These are phyloP conservation scores for Aspergillus bertholletiae DNA, from an alignment of 495 filamentous ascomycete genomes.

Conservation along the genomic window DNA sequence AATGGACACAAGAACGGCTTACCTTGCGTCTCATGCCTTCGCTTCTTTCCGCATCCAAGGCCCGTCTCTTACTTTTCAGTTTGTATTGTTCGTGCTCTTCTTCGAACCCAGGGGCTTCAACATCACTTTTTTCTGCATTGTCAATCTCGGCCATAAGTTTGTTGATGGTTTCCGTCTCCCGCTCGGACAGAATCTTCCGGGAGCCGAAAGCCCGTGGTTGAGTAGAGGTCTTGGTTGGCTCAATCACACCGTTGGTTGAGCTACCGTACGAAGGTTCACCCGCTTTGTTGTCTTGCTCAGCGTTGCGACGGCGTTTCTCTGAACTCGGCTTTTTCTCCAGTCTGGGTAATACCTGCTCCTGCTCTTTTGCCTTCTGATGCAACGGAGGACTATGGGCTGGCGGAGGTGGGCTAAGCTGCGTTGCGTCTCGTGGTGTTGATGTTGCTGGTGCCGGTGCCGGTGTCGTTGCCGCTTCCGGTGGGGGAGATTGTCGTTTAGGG, in stretches of 20 bases:
- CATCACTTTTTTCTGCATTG: slow-evolving; percentile 58
- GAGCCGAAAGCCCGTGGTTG: slow-evolving; percentile 26
- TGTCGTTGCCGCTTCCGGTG: slow-evolving; percentile 14
- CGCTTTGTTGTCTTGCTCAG: slow-evolving; percentile 40
- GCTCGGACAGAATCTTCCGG: slow-evolving; percentile 51
- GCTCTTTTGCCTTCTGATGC: slow-evolving; percentile 26
- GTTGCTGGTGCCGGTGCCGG: slow-evolving; percentile 11
- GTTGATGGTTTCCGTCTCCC: slow-evolving; percentile 66
- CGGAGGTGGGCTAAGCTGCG: slow-evolving; percentile 13
- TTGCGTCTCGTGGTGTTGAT: slow-evolving; percentile 18
- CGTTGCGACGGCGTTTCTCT: slow-evolving; percentile 33
- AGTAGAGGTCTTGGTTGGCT: slow-evolving; percentile 7
- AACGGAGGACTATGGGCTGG: slow-evolving; percentile 5
- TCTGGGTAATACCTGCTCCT: slow-evolving; percentile 24
- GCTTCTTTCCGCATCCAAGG: slow-evolving; percentile 51
- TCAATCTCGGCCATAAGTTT: slow-evolving; percentile 65
- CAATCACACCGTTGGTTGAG: slow-evolving; percentile 35
- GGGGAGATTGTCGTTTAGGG: slow-evolving; percentile 39
- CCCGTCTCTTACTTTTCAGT: slow-evolving; percentile 55
- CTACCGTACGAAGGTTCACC: slow-evolving; percentile 42
- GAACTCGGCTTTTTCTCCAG: slow-evolving; percentile 26
- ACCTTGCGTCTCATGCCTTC: slow-evolving; percentile 60
- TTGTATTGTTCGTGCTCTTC: slow-evolving; percentile 51
- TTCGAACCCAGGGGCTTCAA: slow-evolving; percentile 63
- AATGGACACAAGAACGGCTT: slow-evolving; percentile 20